Evolutionary conservation across 1,284 basidiomycete genomes (phyloP), one percentile per base, ranked within the genome.

Genomic region (Coniferiporia sulphurascens): DNA sequence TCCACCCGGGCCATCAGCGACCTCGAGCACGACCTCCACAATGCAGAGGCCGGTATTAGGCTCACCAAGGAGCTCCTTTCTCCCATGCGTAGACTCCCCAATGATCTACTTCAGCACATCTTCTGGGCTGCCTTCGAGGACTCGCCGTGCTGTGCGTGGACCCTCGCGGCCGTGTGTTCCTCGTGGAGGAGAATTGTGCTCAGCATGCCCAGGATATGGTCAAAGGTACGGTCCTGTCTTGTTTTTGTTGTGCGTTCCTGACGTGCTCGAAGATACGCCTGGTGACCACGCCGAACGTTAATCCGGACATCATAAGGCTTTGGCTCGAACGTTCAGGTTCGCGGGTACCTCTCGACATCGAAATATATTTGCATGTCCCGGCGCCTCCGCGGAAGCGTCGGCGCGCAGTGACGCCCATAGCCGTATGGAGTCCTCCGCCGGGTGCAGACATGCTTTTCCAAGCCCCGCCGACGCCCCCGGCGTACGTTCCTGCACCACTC

Each of bases 241-340:
- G 9, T 51, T 49, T 27, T 22, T 52, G 55, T 63, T 32, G 2
- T 62, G 35, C 60, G 22, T 19, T 27, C 60, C 63, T 45, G 46
- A 43, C 59, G 36, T 21, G 7, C 38, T 56, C 65, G 64, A 59
- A 87, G 84, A 88, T 91, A 64, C 85, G 86, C 21, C 78, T 91
- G 48, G 75, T 85, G 54, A 88, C 88, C 15, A 84, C 81, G 19
- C 85, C 83, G 61, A 76, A 80, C 49, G 76, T 84, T 15, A 86
- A 87, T 36, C 80, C 87, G n/a, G 88, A 91, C 67, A 87, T 84
- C 12, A 80, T 90, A 52, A 82, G 87, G 3, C 76, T 91, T 12
- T 90, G 88, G 88, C 76, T 91, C 1, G 87, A 90, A 69, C 84
- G 88, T 19, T 86, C 88, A 8, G 88, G 88, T 3, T 74, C 76